These are phyloP conservation scores for Mediolabrus comicus DNA, from an alignment of 108 stramenopile species.

Conservation along the genomic window DNA sequence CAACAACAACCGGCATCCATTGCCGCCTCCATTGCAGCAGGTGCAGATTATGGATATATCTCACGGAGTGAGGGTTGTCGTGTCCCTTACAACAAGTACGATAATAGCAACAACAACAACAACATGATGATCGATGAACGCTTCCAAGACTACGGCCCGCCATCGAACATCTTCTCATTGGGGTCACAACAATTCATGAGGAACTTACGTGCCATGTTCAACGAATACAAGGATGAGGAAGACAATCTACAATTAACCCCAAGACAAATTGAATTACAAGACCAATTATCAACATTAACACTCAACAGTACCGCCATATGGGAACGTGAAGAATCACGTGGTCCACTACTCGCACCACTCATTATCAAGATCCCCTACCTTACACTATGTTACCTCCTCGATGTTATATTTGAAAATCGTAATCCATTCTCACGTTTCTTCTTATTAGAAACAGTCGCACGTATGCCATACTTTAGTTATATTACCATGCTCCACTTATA, in stretches of 20 bases:
- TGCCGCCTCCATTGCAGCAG: conserved; percentile 47
- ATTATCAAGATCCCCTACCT: conserved; percentile 64
- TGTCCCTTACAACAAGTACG: conserved; percentile 2
- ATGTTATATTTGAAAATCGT: conserved; percentile 59
- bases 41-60: conserved; percentile 60
- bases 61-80: conserved; percentile 63
- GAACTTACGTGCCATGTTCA: conserved; percentile 62
- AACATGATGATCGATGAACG: conserved; percentile 7
- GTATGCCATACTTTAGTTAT: conserved; percentile 92
- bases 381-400: conserved; percentile 55
- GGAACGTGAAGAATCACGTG: conserved; percentile 52
- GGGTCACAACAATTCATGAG: conserved; percentile 58
- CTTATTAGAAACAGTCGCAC: conserved; percentile 84
- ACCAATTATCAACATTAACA: conserved; percentile 43
- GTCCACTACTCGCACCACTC: conserved; percentile 48
- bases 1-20: conserved; percentile 6
- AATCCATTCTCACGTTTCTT: conserved; percentile 72
- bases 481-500: conserved; percentile 90
- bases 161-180: conserved; percentile 50
- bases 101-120: not conserved
- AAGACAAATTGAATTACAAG: conserved; percentile 39
- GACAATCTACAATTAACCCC: conserved; percentile 25
- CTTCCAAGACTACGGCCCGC: conserved; percentile 57
- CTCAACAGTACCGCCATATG: conserved; percentile 57
- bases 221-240: conserved; percentile 57